These are phyloP conservation scores for Vanilla planifolia DNA, from an alignment of 106 monocot species.

Conservation along the genomic window DNA sequence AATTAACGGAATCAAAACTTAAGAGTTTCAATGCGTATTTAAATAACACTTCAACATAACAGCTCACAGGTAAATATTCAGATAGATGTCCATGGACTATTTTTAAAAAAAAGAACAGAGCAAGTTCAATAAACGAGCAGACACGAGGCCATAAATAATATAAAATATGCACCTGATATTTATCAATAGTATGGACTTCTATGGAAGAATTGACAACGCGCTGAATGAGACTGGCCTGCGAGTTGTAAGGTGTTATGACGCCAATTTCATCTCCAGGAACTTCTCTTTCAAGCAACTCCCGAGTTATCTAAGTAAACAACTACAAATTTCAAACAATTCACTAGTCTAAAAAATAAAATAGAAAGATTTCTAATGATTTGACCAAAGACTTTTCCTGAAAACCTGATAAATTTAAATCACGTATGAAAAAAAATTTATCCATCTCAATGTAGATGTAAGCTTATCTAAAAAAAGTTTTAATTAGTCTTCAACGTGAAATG, in stretches of 20 bases:
- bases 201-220: constrained; percentile 35
- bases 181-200: constrained; percentile 93
- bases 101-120: not conserved
- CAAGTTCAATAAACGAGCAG: not conserved
- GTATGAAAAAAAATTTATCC: no score
- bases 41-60: no score
- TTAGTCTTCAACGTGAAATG: no score
- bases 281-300: constrained; percentile 52
- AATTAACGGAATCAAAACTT: no score
- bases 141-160: not conserved
- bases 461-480: no score
- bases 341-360: not conserved
- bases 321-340: not conserved
- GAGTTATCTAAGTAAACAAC: constrained; percentile 33
- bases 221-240: constrained; percentile 73
- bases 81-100: no score
- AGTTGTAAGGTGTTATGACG: constrained; percentile 92
- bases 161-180: constrained; percentile 67
- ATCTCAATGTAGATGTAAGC: no score
- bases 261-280: constrained; percentile 60
- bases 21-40: no score
- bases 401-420: not conserved
- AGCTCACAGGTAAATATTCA: no score
- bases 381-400: not conserved
- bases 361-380: not conserved